Base-by-base conservation (phyloP, 371 early-diverging fungal species). In the Haplosporangium sp. region DNA sequence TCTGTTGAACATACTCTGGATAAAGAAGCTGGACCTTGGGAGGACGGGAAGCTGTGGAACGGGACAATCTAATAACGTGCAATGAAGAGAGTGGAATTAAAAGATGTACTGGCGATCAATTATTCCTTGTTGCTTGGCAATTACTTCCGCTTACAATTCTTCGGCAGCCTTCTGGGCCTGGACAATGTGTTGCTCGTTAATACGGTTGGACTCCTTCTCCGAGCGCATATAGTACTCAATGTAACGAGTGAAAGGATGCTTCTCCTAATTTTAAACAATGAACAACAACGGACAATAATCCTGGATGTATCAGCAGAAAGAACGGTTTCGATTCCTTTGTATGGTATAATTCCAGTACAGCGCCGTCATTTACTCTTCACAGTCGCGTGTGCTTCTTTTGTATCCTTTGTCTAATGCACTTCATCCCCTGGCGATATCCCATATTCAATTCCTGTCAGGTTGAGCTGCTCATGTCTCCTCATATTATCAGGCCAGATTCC, bases 151-250 rank as follows among this genome's bases (percentile, higher is more conserved):
- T 57, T 75, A 75, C 73, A 3, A 40, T 5, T 79, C 68, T 16
- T 72, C 79, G 16, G 62, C 62, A 20, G 55, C 64, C 65, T 67
- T 9, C 52, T 72, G 65, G 48, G 79, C 79, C 18, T 68, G 79
- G 47, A 41, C 45, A 23, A 72, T 79, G 62, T 79, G 79, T 52
- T 72, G 14, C 62, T 71, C 65, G 73, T 68, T 79, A 57, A 79
- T 9, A 38, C 79, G 72, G 69, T 59, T 60, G 46, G 79, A 79
- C 58, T 79, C 79, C 62, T 71, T 18, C 73, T 79, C 79, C 51
- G 79, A 72, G 55, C 79, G 79, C 79, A 79, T 79, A 73, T 79
- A 79, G 69, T 79, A 79, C 65, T 79, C 79, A 43, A 79, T 79
- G 59, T 79, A 79, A 59, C 79, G 79, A 41, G 79, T 79, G 68